A percentile compares a stretch with the other conserved stretches of the same genome.
phyloP scores from a whole-genome alignment of 768 basidiomycete genomes.

The Arthromyces matolae region DNA sequence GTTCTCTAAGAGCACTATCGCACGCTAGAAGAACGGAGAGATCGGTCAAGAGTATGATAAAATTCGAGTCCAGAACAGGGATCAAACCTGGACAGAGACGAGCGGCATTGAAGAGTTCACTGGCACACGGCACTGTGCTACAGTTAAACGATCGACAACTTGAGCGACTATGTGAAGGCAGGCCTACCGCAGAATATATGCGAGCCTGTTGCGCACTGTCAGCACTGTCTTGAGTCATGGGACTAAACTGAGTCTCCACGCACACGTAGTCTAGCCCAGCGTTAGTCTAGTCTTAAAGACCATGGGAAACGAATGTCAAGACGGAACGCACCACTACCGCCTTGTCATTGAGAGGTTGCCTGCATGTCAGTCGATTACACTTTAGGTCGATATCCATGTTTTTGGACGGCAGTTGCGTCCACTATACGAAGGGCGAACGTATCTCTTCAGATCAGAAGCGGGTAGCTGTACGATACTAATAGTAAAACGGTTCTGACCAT shows the following conservation, averaged over 20 bases:
- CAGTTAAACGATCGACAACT: not conserved
- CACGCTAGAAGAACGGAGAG: slow-evolving; percentile 53
- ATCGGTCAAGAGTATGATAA: not conserved
- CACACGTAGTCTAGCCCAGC: slow-evolving; percentile 23
- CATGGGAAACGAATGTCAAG: not conserved
- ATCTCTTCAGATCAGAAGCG: too few relatives aligned
- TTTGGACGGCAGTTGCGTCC: too few relatives aligned
- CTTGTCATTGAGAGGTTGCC: slow-evolving; percentile 64
- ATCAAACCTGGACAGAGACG: slow-evolving; percentile 71
- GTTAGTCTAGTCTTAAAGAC: not conserved
- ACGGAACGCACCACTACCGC: slow-evolving; percentile 74
- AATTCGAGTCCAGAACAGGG: not conserved
- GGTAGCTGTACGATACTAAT: too few relatives aligned
- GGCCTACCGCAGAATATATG: slow-evolving; percentile 88
- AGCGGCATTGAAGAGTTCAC: slow-evolving; percentile 73
- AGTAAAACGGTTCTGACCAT: too few relatives aligned
- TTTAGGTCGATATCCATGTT: slow-evolving; percentile 73
- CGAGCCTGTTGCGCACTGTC: slow-evolving; percentile 48
- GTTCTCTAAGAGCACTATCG: slow-evolving; percentile 75
- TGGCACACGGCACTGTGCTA: slow-evolving; percentile 68
- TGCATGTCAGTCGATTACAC: slow-evolving; percentile 77
- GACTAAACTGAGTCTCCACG: slow-evolving; percentile 5
- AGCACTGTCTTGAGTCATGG: too few relatives aligned
- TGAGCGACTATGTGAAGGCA: slow-evolving; percentile 14
- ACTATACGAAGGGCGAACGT: not conserved